Evolutionary conservation across 2,329 filamentous ascomycete species (phyloP).

Genomic region (Amesomyces nigricolor): DNA sequence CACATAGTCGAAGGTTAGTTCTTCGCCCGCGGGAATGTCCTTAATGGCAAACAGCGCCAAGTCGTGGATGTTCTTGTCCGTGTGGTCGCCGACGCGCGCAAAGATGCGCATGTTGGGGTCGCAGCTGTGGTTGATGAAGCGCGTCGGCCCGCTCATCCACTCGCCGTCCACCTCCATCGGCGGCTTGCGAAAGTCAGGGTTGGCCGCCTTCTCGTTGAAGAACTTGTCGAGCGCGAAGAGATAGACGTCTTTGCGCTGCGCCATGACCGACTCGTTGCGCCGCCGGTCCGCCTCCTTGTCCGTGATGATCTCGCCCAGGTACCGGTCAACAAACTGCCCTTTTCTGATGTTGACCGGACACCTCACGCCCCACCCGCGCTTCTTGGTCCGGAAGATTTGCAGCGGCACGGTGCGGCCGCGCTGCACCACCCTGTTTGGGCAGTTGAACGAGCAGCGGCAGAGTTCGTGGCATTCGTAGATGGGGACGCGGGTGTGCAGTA

Average conservation of each 20-base stretch:
- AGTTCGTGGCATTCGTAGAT: slow-evolving; percentile 77
- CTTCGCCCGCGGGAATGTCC: slow-evolving; percentile 59
- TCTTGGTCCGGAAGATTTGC: slow-evolving; percentile 68
- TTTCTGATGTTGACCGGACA: slow-evolving; percentile 58
- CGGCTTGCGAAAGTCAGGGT: slow-evolving; percentile 49
- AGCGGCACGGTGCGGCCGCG: slow-evolving; percentile 64
- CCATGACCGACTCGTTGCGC: slow-evolving; percentile 49
- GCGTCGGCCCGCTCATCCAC: slow-evolving; percentile 69
- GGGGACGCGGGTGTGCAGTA: slow-evolving; percentile 50
- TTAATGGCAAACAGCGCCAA: slow-evolving; percentile 68
- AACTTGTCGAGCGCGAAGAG: slow-evolving; percentile 82
- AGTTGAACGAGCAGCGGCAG: slow-evolving; percentile 59
- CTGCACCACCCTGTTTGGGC: slow-evolving; percentile 72
- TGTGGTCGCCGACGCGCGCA: slow-evolving; percentile 70
- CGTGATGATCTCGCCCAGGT: slow-evolving; percentile 67
- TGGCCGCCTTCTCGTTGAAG: slow-evolving; percentile 49
- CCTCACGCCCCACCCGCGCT: slow-evolving; percentile 72
- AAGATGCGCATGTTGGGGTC: slow-evolving; percentile 75
- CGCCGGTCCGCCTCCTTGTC: slow-evolving; percentile 59
- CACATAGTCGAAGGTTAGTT: slow-evolving; percentile 76
- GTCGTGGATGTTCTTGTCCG: slow-evolving; percentile 69
- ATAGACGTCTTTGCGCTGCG: slow-evolving; percentile 67
- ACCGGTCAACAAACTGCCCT: slow-evolving; percentile 76
- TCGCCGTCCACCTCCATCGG: slow-evolving; percentile 64
- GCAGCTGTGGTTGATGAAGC: slow-evolving; percentile 81